Base-by-base conservation (phyloP, 495 filamentous ascomycete species). In the Hamigera avellanea region DNA sequence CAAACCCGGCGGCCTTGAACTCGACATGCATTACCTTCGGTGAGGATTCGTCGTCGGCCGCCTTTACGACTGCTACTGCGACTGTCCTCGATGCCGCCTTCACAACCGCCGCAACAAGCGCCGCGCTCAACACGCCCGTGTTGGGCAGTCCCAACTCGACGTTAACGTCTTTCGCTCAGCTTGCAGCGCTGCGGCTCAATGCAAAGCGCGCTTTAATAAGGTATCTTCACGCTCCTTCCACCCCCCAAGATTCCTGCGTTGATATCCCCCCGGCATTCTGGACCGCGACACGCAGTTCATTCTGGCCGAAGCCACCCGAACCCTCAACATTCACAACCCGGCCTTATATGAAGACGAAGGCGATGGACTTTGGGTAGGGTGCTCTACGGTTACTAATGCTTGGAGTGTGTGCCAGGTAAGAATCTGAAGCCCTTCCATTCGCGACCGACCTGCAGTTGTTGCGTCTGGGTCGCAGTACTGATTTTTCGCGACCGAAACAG, bases 271-370 rank as follows among this genome's bases (percentile, higher is more conserved):
- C 15, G 61, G 73, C 25, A 63, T 85, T 14, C 71, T 79, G 33
- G 77, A 76, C 41, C 61, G 66, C 14, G 59, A 70, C 2, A 59
- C 66, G 14, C 71, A 77, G 46, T 75, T 70, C 32, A 70, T 75
- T 26, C 51, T 77, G 19, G 73, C 73, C 2, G 72, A 78, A 43
- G 54, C 63, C 16, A 66, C 68, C 2, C 66, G 64, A 37, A 64
- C 57, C 2, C 40, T 64, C 9, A 42, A 57, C 26, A 46, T 63
- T 0, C 39, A 40, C 4, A 49, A 59, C 33, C 54, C 33, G 19
- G 29, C 39, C 14, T 45, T 53, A 17, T 60, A 54, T 40, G 57
- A 64, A 14, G 49, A 44, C 2, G 43, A 49, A 8, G 56, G 51
- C 8, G 62, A 69, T 45, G 60, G 53, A 0, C 33, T 72, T 13